These are phyloP conservation scores for Ulota crispa DNA, from an alignment of 225 moss, liverwort and hornwort species.

Conservation along the genomic window DNA sequence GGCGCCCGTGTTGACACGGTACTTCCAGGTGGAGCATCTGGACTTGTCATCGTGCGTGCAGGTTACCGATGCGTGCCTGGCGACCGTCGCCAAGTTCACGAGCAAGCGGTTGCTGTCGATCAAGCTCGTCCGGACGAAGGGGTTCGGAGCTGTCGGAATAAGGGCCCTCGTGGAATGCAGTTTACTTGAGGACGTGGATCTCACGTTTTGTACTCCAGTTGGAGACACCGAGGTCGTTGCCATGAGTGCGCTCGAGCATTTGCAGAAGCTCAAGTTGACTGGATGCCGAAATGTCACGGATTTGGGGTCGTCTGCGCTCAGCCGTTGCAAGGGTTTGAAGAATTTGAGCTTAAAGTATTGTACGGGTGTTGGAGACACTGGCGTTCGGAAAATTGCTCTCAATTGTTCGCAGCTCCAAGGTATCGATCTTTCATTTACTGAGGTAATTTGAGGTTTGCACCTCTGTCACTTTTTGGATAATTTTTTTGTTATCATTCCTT, in stretches of 20 bases:
- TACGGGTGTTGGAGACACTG: constrained; percentile 58
- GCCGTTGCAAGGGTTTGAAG: constrained; percentile 58
- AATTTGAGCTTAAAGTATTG: constrained; percentile 65
- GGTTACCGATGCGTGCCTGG: constrained; percentile 51
- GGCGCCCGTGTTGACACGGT: constrained; percentile 57
- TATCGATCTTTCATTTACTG: constrained; percentile 77
- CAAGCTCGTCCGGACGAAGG: constrained; percentile 50
- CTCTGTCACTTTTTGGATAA: not conserved
- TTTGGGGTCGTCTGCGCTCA: constrained; percentile 48
- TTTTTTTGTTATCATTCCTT: not conserved
- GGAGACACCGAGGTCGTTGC: constrained; percentile 49
- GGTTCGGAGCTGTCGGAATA: constrained; percentile 53
- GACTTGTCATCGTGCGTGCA: constrained; percentile 72
- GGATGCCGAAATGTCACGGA: constrained; percentile 71
- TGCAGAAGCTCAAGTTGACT: constrained; percentile 59
- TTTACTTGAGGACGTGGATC: constrained; percentile 58
- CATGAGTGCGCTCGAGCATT: constrained; percentile 49
- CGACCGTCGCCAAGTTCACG: constrained; percentile 44
- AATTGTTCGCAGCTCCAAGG: constrained; percentile 61
- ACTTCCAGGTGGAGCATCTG: constrained; percentile 56
- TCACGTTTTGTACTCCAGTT: constrained; percentile 62
- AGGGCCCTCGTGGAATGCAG: constrained; percentile 44
- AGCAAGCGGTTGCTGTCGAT: constrained; percentile 57
- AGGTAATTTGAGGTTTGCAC: constrained; percentile 32
- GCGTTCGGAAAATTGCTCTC: constrained; percentile 51